Evolutionary conservation across 2,329 filamentous ascomycete species (phyloP).

Genomic region (Penicillium sp.): DNA sequence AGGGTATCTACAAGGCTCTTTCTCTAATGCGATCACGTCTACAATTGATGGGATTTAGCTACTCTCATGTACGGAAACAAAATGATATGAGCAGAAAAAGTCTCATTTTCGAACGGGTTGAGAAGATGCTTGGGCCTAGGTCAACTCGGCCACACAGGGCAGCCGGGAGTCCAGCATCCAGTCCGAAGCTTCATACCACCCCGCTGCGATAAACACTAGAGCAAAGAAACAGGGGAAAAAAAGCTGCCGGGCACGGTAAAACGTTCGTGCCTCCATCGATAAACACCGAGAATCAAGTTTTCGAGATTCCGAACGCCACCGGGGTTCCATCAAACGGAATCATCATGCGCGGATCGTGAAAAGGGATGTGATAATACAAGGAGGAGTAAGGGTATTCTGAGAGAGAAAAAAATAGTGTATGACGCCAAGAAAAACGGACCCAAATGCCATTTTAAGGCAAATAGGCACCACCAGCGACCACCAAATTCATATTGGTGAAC

Average conservation of each 20-base stretch:
- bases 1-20: background rate
- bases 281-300: slow-evolving; percentile 13
- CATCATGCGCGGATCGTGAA: background rate
- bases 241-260: background rate
- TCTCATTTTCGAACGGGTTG: background rate
- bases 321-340: slow-evolving; percentile 1
- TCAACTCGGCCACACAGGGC: background rate
- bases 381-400: slow-evolving; percentile 21
- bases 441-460: slow-evolving; percentile 45
- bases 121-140: background rate
- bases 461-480: slow-evolving; percentile 77
- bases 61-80: background rate
- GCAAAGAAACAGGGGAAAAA: background rate
- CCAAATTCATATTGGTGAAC: slow-evolving; percentile 93
- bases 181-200: background rate
- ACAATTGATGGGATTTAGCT: background rate
- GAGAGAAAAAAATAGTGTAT: background rate
- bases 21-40: background rate
- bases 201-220: background rate
- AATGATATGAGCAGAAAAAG: background rate
- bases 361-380: slow-evolving; percentile 3
- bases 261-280: slow-evolving; percentile 6
- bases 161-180: background rate
- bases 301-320: slow-evolving; percentile 15
- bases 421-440: background rate